Base-by-base conservation (phyloP, 164 flowering plant species). In the Pachysandra terminalis region DNA sequence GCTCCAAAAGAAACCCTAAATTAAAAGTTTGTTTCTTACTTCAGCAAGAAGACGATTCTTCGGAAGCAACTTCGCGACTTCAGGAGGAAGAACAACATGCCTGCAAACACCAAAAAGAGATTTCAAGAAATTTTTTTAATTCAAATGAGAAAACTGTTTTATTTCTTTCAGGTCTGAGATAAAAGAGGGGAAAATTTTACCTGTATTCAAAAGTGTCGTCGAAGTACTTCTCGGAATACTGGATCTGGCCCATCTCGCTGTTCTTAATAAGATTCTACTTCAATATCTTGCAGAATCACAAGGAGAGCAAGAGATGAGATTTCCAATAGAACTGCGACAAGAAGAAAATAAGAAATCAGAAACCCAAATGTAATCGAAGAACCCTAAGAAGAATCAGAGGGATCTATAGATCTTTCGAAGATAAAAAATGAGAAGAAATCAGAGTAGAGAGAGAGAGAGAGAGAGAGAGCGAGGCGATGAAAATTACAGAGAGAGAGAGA, bases 1-100 rank as follows among this genome's bases (percentile, higher is more conserved):
- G n/a, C n/a, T n/a, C n/a, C n/a, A n/a, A n/a, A n/a, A 2, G 27
- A 48, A 67, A 76, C 60, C 76, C 70, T 40, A 66, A 32, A 12
- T n/a, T 19, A 19, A 59, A 13, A 24, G 8, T 21, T 0, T 48
- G 5, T 2, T 3, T 75, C 78, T 54, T 73, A 90, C 98, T 79
- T 91, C 98, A 23, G 96, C 80, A 19, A 94, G 92, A 66, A 94
- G 96, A 5, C 95, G 94, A 75, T 89, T 91, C 84, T 94, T 94
- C 5, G 95, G 98, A 22, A 94, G 90, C 63, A 85, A 73, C 66
- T 90, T 91, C 2, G 97, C 96, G 0, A 91, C 95, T 68, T 94
- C 96, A 3, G 91, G 87, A 62, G 98, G 95, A 67, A 91, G 96
- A 75, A 94, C 95, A 21, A 94, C 98, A 65, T 94, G 98, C 81